Evolutionary conservation across 768 basidiomycete genomes (phyloP).

Genomic region (Austroboletus festivus): DNA sequence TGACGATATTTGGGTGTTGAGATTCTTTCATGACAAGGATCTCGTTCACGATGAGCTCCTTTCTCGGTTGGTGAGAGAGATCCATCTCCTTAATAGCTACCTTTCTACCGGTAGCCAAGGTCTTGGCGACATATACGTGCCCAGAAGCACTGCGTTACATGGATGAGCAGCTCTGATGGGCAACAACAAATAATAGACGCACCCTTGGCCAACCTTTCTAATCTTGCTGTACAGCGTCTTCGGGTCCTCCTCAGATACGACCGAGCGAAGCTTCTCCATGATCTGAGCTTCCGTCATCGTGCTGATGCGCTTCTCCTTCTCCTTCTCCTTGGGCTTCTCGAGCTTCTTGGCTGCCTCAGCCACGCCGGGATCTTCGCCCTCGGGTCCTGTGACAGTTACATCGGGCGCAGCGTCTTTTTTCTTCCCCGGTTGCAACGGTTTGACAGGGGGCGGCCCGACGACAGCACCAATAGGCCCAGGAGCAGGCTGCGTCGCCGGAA

Average conservation of each 20-base stretch:
- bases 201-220: constrained; percentile 99
- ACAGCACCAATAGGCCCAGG: constrained; percentile 48
- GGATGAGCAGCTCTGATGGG: not conserved
- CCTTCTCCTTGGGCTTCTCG: constrained; percentile 48
- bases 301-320: constrained; percentile 83
- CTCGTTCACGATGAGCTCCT: constrained; percentile 97
- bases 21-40: constrained; percentile 99
- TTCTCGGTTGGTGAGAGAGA: constrained; percentile 88
- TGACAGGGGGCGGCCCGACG: constrained; percentile 58
- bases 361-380: constrained; percentile 44
- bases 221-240: constrained; percentile 92
- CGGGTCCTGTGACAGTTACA: constrained; percentile 53
- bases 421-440: constrained; percentile 74
- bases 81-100: constrained; percentile 99
- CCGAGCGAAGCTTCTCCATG: constrained; percentile 92
- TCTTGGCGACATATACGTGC: constrained; percentile 97
- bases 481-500: constrained; percentile 44
- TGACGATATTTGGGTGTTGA: constrained; percentile 96
- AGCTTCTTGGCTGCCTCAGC: constrained; percentile 72
- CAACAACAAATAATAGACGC: constrained; percentile 33
- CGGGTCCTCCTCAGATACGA: constrained; percentile 86
- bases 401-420: constrained; percentile 41
- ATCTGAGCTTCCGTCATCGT: constrained; percentile 98
- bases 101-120: constrained; percentile 75
- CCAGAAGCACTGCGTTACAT: constrained; percentile 76